These are phyloP conservation scores for Polychaeton citri DNA, from an alignment of 2,329 filamentous ascomycete genomes.

Conservation along the genomic window DNA sequence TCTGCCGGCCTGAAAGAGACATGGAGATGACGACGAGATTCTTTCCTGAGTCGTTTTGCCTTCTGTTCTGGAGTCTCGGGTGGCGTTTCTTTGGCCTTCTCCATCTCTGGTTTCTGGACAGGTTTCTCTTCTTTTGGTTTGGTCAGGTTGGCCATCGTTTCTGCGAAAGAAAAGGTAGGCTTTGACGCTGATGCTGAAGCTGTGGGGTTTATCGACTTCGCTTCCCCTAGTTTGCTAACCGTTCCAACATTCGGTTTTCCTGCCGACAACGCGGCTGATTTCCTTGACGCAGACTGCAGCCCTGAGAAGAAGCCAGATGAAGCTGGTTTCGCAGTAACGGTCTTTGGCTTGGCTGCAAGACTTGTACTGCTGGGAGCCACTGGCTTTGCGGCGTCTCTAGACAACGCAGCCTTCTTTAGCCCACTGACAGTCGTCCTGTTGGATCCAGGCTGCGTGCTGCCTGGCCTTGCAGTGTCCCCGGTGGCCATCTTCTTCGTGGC, in stretches of 20 bases:
- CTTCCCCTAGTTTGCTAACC: slow-evolving; percentile 10
- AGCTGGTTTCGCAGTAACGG: neutral
- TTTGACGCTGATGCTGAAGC: slow-evolving; percentile 10
- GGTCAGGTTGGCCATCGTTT: slow-evolving; percentile 27
- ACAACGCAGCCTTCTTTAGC: slow-evolving; percentile 12
- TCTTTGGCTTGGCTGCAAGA: slow-evolving; percentile 27
- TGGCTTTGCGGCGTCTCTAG: slow-evolving; percentile 7
- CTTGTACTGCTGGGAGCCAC: slow-evolving; percentile 8
- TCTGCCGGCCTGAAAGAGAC: slow-evolving; percentile 59
- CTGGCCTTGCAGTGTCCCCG: slow-evolving; percentile 8
- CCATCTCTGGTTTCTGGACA: slow-evolving; percentile 34
- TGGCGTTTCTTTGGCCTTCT: slow-evolving; percentile 28
- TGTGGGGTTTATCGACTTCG: slow-evolving; percentile 15
- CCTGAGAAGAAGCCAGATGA: slow-evolving; percentile 30
- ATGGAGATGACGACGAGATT: slow-evolving; percentile 54
- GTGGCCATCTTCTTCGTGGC: slow-evolving; percentile 23
- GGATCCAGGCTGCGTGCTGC: slow-evolving; percentile 5
- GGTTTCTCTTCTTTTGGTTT: slow-evolving; percentile 44
- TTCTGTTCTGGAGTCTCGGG: slow-evolving; percentile 57
- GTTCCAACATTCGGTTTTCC: slow-evolving; percentile 12
- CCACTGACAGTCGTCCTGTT: slow-evolving; percentile 7
- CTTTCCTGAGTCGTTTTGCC: slow-evolving; percentile 56
- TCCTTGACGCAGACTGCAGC: slow-evolving; percentile 33
- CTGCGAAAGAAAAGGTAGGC: slow-evolving; percentile 25
- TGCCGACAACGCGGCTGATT: slow-evolving; percentile 20